Base-by-base conservation (phyloP, 2,329 filamentous ascomycete genomes). In the Diaporthe helianthi region DNA sequence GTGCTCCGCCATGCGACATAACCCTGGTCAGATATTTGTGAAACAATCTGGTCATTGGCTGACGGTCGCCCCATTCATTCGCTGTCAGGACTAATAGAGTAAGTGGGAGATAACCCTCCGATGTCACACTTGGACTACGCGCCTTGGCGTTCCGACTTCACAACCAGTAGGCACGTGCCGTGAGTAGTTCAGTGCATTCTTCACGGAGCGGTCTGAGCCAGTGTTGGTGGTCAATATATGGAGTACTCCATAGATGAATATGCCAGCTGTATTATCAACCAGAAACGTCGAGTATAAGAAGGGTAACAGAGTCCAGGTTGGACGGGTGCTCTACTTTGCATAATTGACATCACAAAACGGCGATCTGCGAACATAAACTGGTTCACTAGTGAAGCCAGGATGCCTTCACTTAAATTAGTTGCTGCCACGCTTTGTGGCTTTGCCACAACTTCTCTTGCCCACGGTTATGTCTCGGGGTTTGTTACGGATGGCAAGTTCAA, bases 401-500 rank as follows among this genome's bases (percentile, higher is more conserved):
- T 67, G 65, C 49, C 65, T 5, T 61, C 65, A 26, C 10, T 67
- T 38, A 67, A 67, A n/a, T 36, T 26, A 26, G 24, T 67, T 19
- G 49, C 53, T 3, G 47, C 52, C 33, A 36, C 65, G 19, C 67
- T 76, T 29, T 53, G 63, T 53, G 70, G 69, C 51, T 72, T 78
- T 51, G 76, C 72, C 70, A 70, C 73, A 61, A 73, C 73, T 8
- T 72, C 71, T 8, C 67, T 76, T 6, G 76, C 75, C 61, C 78
- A 86, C 46, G 84, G 84, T 6, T 83, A 84, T 70, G 81, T 84
- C 2, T 83, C 82, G 2, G 80, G 81, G 1, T 83, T 85, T 41
- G 78, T 85, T 9, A 84, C 84, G 8, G 82, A 86, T 72, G 81
- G 82, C 1, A 71, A 64, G n/a, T 68, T 72, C 51, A 68, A 77